phyloP scores from a whole-genome alignment of 305 asterid genomes.

The Plantago lanceolata region DNA sequence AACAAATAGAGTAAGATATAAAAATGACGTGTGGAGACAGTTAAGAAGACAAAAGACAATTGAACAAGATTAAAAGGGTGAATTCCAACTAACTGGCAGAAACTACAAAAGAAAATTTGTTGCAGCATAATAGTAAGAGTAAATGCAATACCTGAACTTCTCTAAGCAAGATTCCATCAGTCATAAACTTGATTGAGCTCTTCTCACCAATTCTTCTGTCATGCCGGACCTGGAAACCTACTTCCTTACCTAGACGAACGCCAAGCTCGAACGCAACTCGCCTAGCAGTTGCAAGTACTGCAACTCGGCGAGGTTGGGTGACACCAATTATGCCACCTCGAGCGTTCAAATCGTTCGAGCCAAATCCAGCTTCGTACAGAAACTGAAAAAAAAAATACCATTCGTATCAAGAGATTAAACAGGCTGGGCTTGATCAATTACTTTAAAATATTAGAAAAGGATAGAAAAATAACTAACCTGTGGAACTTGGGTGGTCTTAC shows the following conservation, averaged over 20 bases:
- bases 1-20: constrained; percentile 6
- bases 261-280: constrained; percentile 94
- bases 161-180: constrained; percentile 94
- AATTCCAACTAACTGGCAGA: background rate
- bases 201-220: constrained; percentile 75
- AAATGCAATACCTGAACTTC: constrained; percentile 75
- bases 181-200: constrained; percentile 93
- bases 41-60: constrained; percentile 9
- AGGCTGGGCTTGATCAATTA: background rate
- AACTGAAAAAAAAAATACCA: constrained; percentile 45
- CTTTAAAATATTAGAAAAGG: constrained; percentile 10
- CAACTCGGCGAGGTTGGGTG: constrained; percentile 97
- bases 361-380: constrained; percentile 89
- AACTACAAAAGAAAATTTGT: constrained; percentile 2
- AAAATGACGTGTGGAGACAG: constrained; percentile 13
- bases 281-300: constrained; percentile 94
- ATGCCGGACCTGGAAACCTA: constrained; percentile 95
- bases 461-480: constrained; percentile 51
- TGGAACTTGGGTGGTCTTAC: constrained; percentile 97
- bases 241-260: constrained; percentile 73
- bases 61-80: constrained; percentile 8
- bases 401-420: constrained; percentile 23
- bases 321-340: constrained; percentile 85
- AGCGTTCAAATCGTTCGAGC: constrained; percentile 38
- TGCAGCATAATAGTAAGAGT: constrained; percentile 15